Evolutionary conservation across 768 basidiomycete genomes (phyloP).

Genomic region (Leccinellum albellum): DNA sequence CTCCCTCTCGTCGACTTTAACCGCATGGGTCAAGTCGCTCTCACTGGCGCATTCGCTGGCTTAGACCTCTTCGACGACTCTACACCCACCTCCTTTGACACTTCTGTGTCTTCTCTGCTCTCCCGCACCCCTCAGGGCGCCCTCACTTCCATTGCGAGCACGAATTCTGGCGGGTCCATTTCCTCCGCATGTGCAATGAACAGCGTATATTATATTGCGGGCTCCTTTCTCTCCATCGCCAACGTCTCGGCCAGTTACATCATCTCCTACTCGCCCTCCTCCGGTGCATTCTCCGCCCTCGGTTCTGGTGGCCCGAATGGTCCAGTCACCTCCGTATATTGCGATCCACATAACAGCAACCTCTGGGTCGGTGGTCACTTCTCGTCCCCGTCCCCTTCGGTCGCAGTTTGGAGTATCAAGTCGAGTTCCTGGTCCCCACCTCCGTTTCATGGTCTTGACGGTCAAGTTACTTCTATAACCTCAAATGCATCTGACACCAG

Average conservation of each 20-base stretch:
- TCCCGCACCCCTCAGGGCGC: conserved; percentile 62
- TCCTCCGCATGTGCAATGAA: conserved; percentile 67
- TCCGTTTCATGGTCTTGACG: conserved; percentile 76
- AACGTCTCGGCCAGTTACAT: conserved; percentile 63
- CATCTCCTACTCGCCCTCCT: conserved; percentile 65
- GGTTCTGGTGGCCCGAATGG: conserved; percentile 72
- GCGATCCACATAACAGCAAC: conserved; percentile 60
- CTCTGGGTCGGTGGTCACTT: conserved; percentile 82
- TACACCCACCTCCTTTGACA: conserved; percentile 57
- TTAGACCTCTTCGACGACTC: conserved; percentile 70
- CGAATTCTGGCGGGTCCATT: conserved; percentile 77
- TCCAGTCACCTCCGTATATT: conserved; percentile 67
- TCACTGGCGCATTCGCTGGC: conserved; percentile 86
- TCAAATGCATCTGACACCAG: conserved; percentile 67
- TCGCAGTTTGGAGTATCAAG: conserved; percentile 69
- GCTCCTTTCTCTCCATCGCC: conserved; percentile 73
- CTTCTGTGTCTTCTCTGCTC: conserved; percentile 68
- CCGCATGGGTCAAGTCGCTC: conserved; percentile 88
- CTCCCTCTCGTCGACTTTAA: conserved; percentile 63
- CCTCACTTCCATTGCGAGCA: conserved; percentile 67
- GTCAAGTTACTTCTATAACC: conserved; percentile 71
- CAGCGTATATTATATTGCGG: conserved; percentile 74
- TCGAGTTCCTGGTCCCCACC: conserved; percentile 68
- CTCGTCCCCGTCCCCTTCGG: conserved; percentile 58
- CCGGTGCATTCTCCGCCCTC: conserved; percentile 56